Evolutionary conservation across 768 basidiomycete genomes (phyloP), one percentile per base, ranked within the genome.

Genomic region (Crucibulum laeve): DNA sequence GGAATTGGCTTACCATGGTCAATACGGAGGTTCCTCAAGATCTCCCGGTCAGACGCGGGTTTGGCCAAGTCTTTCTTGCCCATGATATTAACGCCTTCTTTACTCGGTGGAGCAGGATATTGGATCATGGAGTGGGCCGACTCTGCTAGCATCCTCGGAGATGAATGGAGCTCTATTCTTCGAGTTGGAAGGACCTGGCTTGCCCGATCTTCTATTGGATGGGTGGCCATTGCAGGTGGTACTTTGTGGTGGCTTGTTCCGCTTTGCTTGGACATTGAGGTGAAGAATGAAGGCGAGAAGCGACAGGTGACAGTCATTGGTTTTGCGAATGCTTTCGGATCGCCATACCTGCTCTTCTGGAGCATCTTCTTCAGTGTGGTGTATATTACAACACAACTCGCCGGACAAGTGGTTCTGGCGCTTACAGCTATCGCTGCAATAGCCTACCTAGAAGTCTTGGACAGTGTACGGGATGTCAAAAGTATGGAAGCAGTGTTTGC

Each of bases 111-210:
- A 1, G 68, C 77, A 0, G 49, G 62, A 0, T 87, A 80, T 59
- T 98, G 95, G 95, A 50, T 87, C 1, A 49, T 93, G 28, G 96
- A 98, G 56, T 89, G 83, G 77, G 64, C 72, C 3, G 87, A 91
- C 49, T 76, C 83, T 2, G 70, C 74, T 5, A 69, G 60, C 7
- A 52, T 70, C 7, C 47, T 78, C 0, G 78, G 70, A 0, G 55
- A 57, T 8, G 68, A 61, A 11, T 67, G 68, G 66, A 56, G 71
- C 2, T 51, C 61, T 0, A 32, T 70, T 1, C 53, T 92, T 39
- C 75, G 86, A 5, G 28, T 64, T 0, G 47, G 61, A 2, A 72
- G 90, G 46, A 84, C 89, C 2, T 69, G 74, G 55, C 51, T 87
- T 0, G 87, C 87, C 0, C 68, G 87, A 42, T 56, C 64, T 8